phyloP scores from a whole-genome alignment of 768 basidiomycete genomes.

The Termitomyces sp. region DNA sequence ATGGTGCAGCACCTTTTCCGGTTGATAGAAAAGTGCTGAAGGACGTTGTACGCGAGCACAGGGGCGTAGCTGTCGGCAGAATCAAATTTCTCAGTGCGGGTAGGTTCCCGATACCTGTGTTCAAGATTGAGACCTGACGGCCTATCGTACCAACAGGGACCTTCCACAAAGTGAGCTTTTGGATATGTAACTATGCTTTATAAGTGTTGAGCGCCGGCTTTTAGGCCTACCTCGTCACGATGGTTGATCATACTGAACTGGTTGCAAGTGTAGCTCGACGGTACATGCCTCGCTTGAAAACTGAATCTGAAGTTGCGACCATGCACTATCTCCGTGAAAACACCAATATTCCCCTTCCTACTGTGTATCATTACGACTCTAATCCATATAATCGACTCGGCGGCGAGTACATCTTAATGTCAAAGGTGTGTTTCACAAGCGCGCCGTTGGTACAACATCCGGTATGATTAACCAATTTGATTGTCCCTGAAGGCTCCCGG shows the following conservation, averaged over 20 bases:
- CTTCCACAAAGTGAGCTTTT: conserved; percentile 66
- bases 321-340: conserved; percentile 74
- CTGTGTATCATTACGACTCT: conserved; percentile 73
- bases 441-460: background rate
- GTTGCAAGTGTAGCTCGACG: conserved; percentile 81
- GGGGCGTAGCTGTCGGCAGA: conserved; percentile 60
- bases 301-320: conserved; percentile 84
- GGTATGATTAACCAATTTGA: conserved; percentile 9
- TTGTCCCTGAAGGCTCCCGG: conserved; percentile 57
- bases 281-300: conserved; percentile 85
- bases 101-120: conserved; percentile 30
- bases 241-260: conserved; percentile 56
- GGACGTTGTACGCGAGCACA: conserved; percentile 74
- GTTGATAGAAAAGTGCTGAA: conserved; percentile 74
- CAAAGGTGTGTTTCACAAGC: conserved; percentile 52
- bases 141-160: conserved; percentile 50
- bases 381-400: conserved; percentile 85
- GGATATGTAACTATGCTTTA: background rate
- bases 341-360: conserved; percentile 71
- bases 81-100: conserved; percentile 77
- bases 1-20: conserved; percentile 64
- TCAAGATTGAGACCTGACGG: conserved; percentile 9
- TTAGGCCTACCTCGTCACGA: conserved; percentile 75
- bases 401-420: conserved; percentile 85
- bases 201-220: conserved; percentile 6